These are phyloP conservation scores for Monoraphidium neglectum DNA, from an alignment of 139 green algal genomes.

Conservation along the genomic window DNA sequence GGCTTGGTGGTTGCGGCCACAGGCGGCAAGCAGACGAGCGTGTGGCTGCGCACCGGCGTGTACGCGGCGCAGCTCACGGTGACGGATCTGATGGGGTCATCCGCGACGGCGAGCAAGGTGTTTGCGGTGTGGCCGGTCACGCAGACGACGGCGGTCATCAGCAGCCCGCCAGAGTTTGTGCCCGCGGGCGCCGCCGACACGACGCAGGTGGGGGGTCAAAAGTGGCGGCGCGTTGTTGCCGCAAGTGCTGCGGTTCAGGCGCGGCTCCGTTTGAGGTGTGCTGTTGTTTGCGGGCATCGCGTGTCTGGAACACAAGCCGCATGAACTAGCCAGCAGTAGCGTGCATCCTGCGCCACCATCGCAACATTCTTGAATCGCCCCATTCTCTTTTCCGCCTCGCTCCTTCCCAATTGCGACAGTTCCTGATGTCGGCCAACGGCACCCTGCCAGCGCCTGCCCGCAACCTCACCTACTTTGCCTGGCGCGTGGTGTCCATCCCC, in stretches of 20 bases:
- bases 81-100: conserved; percentile 19
- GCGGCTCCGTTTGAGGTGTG: too few relatives aligned
- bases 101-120: neutral
- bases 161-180: conserved; percentile 3
- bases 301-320: too few relatives aligned
- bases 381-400: too few relatives aligned
- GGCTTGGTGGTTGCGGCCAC: conserved; percentile 3
- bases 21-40: neutral
- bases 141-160: conserved; percentile 14
- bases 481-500: conserved; percentile 16
- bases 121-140: conserved; percentile 10
- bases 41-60: conserved; percentile 19
- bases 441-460: conserved; percentile 4
- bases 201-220: neutral
- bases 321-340: too few relatives aligned
- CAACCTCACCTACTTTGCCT: conserved; percentile 10
- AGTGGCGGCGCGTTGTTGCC: too few relatives aligned
- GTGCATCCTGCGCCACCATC: too few relatives aligned
- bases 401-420: too few relatives aligned
- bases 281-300: too few relatives aligned
- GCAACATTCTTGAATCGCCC: too few relatives aligned
- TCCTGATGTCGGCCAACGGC: neutral
- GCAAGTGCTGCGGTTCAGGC: too few relatives aligned
- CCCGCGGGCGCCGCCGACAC: neutral
- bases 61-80: conserved; percentile 5